Base-by-base conservation (phyloP, 140 eudicot species). In the Flaveria floridana region DNA sequence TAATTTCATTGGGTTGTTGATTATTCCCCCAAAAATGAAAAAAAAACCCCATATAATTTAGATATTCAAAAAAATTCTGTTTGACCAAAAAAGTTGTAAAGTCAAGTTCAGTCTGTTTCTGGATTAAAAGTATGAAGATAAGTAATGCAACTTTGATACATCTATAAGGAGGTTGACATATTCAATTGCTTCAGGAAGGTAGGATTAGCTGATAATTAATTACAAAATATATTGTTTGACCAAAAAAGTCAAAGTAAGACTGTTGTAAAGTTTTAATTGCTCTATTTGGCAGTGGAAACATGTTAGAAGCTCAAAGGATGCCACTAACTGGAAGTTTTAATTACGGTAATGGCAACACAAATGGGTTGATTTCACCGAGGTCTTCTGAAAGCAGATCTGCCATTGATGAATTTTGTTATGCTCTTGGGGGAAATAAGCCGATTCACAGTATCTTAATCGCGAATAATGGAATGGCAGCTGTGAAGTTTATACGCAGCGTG, bases 401-500 rank as follows among this genome's bases (percentile, higher is more conserved):
- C 67, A 87, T 94, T 65, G 99, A 87, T 73, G 90, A 85, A 68
- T 94, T 90, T 82, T 94, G 99, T 79, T 70, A 50, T 58, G 90
- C 97, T 75, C 97, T 94, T 70, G 91, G 91, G 2, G 99, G 99
- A 57, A 83, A 85, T 34, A 85, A 76, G 83, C 94, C 99, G 8
- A 94, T 94, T 9, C 96, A 85, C 50, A 94, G 97, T 70, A 94
- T 94, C 52, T 85, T 94, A 63, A 86, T 94, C 37, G 94, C 99
- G 18, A 94, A 94, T 87, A 94, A 94, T 82, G 99, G 99, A 79
- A 94, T 94, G 99, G 99, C 99, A 15, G 99, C 99, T 13, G 99
- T 94, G 39, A 94, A 94, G 82, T 94, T 94, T 79, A 94, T 94
- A 71, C 87, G 99, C 70, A 94, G 99, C 67, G 82, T 94, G 19